phyloP scores from a whole-genome alignment of 2,329 filamentous ascomycete species.

The Penicillium oxalicum region DNA sequence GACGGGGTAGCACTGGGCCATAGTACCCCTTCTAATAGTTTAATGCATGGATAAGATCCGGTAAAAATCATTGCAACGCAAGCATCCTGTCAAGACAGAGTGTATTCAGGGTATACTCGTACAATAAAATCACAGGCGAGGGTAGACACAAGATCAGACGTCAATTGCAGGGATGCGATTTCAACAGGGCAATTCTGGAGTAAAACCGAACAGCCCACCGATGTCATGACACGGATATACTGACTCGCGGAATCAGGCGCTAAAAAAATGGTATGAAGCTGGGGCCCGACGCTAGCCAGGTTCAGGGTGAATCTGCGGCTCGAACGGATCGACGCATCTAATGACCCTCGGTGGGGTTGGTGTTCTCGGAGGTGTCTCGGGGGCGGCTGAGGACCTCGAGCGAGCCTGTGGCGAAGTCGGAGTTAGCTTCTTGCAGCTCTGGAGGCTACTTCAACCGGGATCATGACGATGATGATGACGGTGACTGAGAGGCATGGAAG shows the following conservation, averaged over 20 bases:
- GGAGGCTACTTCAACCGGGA: too few species aligned
- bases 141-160: slow-evolving; percentile 1
- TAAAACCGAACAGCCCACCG: neutral
- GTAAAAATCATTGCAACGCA: too few species aligned
- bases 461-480: neutral
- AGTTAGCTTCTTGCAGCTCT: neutral
- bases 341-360: too few species aligned
- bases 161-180: neutral
- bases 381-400: slow-evolving; percentile 34
- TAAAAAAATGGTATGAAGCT: neutral
- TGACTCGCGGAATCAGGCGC: slow-evolving; percentile 3
- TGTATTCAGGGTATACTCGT: slow-evolving; percentile 28
- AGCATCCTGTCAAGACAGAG: slow-evolving; percentile 4
- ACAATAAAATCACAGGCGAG: slow-evolving; percentile 21
- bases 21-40: too few species aligned
- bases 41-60: too few species aligned
- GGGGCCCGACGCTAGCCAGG: too few species aligned
- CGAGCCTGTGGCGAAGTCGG: slow-evolving; percentile 15
- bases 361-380: slow-evolving; percentile 1
- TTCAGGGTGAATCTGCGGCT: too few species aligned
- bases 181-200: neutral
- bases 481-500: neutral
- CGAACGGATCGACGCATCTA: too few species aligned
- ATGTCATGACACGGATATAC: neutral
- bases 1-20: too few species aligned